phyloP scores from a whole-genome alignment of 2,329 filamentous ascomycete genomes.

The Aspergillus quadricinctus region DNA sequence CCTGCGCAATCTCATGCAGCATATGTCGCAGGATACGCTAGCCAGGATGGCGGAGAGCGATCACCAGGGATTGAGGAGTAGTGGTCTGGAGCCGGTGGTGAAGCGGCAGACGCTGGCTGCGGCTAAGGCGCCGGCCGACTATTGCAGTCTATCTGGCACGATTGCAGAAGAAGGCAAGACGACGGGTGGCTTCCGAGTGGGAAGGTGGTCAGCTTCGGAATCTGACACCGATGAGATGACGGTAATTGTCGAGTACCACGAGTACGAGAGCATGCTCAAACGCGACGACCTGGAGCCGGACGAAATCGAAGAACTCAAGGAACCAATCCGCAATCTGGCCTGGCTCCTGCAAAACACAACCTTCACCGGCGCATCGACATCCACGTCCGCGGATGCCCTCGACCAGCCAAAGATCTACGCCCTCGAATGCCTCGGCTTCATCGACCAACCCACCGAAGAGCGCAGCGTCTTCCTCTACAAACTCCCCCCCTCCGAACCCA shows the following conservation, averaged over 20 bases:
- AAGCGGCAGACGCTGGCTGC: slow-evolving; percentile 19
- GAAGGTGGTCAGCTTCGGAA: slow-evolving; percentile 12
- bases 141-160: slow-evolving; percentile 15
- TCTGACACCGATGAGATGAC: slow-evolving; percentile 2
- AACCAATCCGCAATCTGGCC: slow-evolving; percentile 23
- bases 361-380: slow-evolving; percentile 8
- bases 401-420: slow-evolving; percentile 26
- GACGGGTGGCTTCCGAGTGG: slow-evolving; percentile 18
- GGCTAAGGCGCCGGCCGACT: slow-evolving; percentile 17
- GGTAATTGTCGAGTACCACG: slow-evolving; percentile 25
- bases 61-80: slow-evolving; percentile 15
- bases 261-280: slow-evolving; percentile 20
- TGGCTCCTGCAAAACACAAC: slow-evolving; percentile 26
- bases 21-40: slow-evolving; percentile 23
- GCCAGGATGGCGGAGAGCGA: slow-evolving; percentile 10
- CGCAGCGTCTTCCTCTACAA: slow-evolving; percentile 23
- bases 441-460: slow-evolving; percentile 22
- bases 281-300: slow-evolving; percentile 21
- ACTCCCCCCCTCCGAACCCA: slow-evolving; percentile 9
- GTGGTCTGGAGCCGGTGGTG: slow-evolving; percentile 22
- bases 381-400: background rate
- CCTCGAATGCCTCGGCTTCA: slow-evolving; percentile 23
- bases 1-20: slow-evolving; percentile 26
- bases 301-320: slow-evolving; percentile 20
- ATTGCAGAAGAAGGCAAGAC: slow-evolving; percentile 17